A percentile compares a stretch with the other conserved stretches of the same genome.
phyloP scores from a whole-genome alignment of 495 filamentous ascomycete species.

The Talaromyces ruber region DNA sequence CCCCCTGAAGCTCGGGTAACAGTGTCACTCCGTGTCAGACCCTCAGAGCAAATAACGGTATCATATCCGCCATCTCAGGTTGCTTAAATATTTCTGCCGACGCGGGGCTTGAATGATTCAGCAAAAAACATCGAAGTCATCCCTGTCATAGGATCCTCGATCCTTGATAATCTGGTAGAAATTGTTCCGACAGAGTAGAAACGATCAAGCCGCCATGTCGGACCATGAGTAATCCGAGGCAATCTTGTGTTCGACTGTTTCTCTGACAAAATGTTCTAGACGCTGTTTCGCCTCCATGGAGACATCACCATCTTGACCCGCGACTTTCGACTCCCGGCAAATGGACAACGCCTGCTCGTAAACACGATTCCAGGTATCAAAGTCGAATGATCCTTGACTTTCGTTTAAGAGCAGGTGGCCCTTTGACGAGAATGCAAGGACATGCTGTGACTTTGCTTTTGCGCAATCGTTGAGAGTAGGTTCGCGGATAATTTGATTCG shows the following conservation, averaged over 20 bases:
- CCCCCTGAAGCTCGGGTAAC: not conserved
- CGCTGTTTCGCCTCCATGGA: slow-evolving; percentile 30
- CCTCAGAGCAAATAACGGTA: not conserved
- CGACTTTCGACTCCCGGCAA: slow-evolving; percentile 42
- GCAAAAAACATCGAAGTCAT: not conserved
- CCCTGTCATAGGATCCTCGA: not conserved
- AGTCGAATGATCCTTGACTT: slow-evolving; percentile 71
- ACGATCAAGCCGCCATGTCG: slow-evolving; percentile 27
- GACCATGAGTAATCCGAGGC: slow-evolving; percentile 32
- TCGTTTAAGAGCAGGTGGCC: slow-evolving; percentile 69
- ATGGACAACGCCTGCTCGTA: slow-evolving; percentile 53
- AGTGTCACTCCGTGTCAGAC: not conserved
- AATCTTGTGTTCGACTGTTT: slow-evolving; percentile 45
- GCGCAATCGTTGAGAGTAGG: slow-evolving; percentile 48
- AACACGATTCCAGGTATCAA: slow-evolving; percentile 68
- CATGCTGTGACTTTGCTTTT: slow-evolving; percentile 60
- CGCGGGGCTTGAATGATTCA: not conserved
- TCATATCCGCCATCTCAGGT: not conserved
- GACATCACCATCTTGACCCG: slow-evolving; percentile 38
- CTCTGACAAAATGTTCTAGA: slow-evolving; percentile 54
- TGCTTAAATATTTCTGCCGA: not conserved
- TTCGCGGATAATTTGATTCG: slow-evolving; percentile 42
- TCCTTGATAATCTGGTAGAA: not conserved
- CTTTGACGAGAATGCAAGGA: slow-evolving; percentile 66
- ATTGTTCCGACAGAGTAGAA: not conserved